Evolutionary conservation across 208 protist species (phyloP).

Genomic region (Wallacemonas sp.): DNA sequence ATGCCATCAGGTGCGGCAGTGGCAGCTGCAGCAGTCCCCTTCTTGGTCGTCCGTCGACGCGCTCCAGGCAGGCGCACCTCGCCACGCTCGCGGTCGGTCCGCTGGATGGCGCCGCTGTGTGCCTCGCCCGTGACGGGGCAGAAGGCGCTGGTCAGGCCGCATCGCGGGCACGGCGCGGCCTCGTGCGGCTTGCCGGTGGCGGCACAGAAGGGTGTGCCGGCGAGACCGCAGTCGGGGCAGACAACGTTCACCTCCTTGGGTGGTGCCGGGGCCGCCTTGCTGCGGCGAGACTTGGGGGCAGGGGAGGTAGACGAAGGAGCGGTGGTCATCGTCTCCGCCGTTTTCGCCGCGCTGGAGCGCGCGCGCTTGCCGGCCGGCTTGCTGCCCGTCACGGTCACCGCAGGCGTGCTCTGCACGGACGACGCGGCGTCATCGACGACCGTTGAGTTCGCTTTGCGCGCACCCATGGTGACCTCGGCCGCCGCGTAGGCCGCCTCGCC

Average conservation of each 20-base stretch:
- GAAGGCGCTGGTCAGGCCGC: conserved; percentile 55
- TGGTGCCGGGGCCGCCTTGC: not conserved
- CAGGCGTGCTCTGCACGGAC: not conserved
- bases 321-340: too few species aligned
- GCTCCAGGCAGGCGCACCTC: conserved; percentile 43
- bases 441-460: not conserved
- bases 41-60: not conserved
- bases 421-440: not conserved
- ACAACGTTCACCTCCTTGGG: not conserved
- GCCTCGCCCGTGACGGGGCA: conserved; percentile 64
- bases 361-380: not conserved
- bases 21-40: not conserved
- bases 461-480: not conserved
- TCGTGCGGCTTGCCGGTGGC: conserved; percentile 46
- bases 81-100: conserved; percentile 32
- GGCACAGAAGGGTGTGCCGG: conserved; percentile 56
- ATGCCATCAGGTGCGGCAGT: not conserved
- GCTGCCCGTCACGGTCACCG: not conserved
- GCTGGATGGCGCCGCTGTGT: conserved; percentile 29
- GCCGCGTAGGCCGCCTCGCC: conserved; percentile 19
- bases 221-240: conserved; percentile 61
- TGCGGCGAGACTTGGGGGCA: too few species aligned
- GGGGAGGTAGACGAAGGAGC: too few species aligned
- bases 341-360: not conserved
- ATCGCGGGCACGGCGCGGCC: conserved; percentile 33